These are phyloP conservation scores for Tuber microsphaerosporum DNA, from an alignment of 495 filamentous ascomycete genomes.

Conservation along the genomic window DNA sequence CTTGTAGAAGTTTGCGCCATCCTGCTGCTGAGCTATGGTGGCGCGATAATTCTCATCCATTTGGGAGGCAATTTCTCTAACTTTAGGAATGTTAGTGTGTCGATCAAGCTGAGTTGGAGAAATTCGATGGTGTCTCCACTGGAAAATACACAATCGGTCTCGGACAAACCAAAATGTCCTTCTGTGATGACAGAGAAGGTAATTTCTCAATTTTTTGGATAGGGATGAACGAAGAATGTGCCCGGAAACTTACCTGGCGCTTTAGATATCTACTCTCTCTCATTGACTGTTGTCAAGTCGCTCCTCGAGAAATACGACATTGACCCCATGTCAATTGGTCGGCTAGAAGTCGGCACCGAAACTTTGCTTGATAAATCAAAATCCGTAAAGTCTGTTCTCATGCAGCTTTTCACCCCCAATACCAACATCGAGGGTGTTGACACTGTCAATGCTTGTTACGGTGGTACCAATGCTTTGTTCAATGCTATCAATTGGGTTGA, in stretches of 20 bases:
- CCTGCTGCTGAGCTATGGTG: neutral
- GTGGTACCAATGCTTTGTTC: conserved; percentile 94
- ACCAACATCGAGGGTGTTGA: conserved; percentile 96
- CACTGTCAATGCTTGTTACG: conserved; percentile 96
- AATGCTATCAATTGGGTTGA: conserved; percentile 97
- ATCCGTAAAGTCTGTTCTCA: conserved; percentile 98
- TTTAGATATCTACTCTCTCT: conserved; percentile 94
- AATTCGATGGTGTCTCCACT: conserved; percentile 88
- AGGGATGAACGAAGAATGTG: neutral
- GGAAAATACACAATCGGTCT: conserved; percentile 99
- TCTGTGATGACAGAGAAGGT: conserved; percentile 99
- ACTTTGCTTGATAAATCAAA: conserved; percentile 99
- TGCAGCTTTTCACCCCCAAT: conserved; percentile 86
- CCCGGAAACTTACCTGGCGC: conserved; percentile 13
- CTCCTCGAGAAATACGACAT: conserved; percentile 90
- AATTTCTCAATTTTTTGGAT: conserved; percentile 11
- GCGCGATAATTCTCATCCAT: neutral
- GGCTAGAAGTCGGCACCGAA: conserved; percentile 96
- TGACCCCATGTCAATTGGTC: conserved; percentile 80
- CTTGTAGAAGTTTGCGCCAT: conserved; percentile 5
- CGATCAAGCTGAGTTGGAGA: conserved; percentile 90
- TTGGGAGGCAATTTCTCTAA: conserved; percentile 12
- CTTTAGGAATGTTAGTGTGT: conserved; percentile 62
- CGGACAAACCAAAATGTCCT: conserved; percentile 99
- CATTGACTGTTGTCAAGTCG: conserved; percentile 80